phyloP scores from a whole-genome alignment of 2,329 filamentous ascomycete genomes.

The Colletotrichum orchidophilum region DNA sequence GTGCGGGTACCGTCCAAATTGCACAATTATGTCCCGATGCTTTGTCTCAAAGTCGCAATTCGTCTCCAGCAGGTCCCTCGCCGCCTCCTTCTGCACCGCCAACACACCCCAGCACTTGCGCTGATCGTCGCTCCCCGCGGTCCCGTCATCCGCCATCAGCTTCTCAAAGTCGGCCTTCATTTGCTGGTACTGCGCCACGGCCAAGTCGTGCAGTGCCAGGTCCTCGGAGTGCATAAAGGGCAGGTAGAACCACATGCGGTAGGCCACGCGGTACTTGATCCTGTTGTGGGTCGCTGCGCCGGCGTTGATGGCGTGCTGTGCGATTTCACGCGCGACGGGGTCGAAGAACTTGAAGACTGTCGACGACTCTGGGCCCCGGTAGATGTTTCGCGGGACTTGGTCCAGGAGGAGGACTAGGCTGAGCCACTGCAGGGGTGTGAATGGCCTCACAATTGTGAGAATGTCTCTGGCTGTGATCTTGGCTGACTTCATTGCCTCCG shows the following conservation, averaged over 20 bases:
- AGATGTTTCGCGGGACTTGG: constrained; percentile 70
- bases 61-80: constrained; percentile 37
- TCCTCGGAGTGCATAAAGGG: constrained; percentile 69
- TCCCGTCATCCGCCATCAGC: constrained; percentile 40
- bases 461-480: constrained; percentile 42
- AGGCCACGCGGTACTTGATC: constrained; percentile 46
- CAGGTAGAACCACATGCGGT: constrained; percentile 66
- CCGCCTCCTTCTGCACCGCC: constrained; percentile 38
- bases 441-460: constrained; percentile 39
- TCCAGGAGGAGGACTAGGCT: constrained; percentile 67
- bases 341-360: constrained; percentile 66
- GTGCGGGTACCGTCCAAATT: constrained; percentile 69
- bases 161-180: constrained; percentile 45
- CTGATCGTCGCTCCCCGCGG: constrained; percentile 37
- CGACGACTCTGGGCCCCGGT: constrained; percentile 56
- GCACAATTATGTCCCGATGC: constrained; percentile 60
- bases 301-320: constrained; percentile 44
- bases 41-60: constrained; percentile 49
- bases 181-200: constrained; percentile 42
- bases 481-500: constrained; percentile 44
- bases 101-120: constrained; percentile 41
- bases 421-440: constrained; percentile 50
- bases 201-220: constrained; percentile 52
- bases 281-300: constrained; percentile 41
- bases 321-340: constrained; percentile 58